These are phyloP conservation scores for Candida freyschussii DNA, from an alignment of 1,139 yeast genomes.

Conservation along the genomic window DNA sequence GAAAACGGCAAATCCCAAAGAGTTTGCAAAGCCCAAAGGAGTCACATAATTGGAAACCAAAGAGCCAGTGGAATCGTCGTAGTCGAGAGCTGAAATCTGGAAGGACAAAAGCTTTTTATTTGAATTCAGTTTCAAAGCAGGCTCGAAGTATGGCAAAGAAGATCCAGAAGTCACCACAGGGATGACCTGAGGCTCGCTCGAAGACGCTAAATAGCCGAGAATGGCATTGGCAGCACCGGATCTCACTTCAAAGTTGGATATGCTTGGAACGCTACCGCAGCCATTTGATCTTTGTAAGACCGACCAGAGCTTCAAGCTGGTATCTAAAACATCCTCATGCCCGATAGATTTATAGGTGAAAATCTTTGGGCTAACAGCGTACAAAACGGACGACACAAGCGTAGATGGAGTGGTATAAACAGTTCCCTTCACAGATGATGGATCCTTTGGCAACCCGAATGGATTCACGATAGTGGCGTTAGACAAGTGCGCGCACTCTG, in stretches of 20 bases:
- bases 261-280: conserved; percentile 51
- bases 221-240: conserved; percentile 81
- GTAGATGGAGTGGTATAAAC: conserved; percentile 59
- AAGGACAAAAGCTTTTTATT: conserved; percentile 46
- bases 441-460: conserved; percentile 57
- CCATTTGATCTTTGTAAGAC: conserved; percentile 49
- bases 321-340: conserved; percentile 33
- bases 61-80: conserved; percentile 45
- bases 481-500: conserved; percentile 24
- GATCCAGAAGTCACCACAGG: conserved; percentile 63
- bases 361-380: conserved; percentile 58
- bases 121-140: conserved; percentile 35
- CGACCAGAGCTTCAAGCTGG: conserved; percentile 59
- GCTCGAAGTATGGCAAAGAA: conserved; percentile 65
- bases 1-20: conserved; percentile 65
- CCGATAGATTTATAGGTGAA: conserved; percentile 27
- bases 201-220: conserved; percentile 60
- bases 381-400: conserved; percentile 61
- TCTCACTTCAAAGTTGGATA: conserved; percentile 66
- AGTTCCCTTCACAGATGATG: conserved; percentile 44
- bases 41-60: conserved; percentile 65
- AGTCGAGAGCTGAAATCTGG: conserved; percentile 71
- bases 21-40: conserved; percentile 59
- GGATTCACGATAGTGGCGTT: conserved; percentile 40
- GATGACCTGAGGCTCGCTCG: conserved; percentile 24